These are phyloP conservation scores for Diplodia seriata DNA, from an alignment of 2,329 filamentous ascomycete genomes.

Conservation along the genomic window DNA sequence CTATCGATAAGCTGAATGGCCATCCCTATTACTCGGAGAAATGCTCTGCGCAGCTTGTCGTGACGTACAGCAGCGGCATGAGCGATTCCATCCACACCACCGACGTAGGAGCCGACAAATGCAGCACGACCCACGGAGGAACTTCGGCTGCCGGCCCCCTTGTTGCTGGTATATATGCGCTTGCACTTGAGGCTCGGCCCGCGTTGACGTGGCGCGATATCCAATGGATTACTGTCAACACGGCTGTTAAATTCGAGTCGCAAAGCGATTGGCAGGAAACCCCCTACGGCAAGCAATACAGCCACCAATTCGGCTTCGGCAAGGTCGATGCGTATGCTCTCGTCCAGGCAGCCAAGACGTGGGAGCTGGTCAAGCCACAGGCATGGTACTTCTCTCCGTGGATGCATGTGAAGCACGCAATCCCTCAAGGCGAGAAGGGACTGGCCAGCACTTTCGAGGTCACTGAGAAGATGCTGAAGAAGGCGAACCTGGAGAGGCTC, in stretches of 20 bases:
- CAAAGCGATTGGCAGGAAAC: conserved; percentile 85
- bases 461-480: conserved; percentile 77
- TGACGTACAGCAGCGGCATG: conserved; percentile 93
- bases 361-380: conserved; percentile 90
- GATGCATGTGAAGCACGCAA: conserved; percentile 84
- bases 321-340: conserved; percentile 89
- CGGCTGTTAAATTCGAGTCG: conserved; percentile 79
- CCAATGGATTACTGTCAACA: conserved; percentile 87
- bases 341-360: conserved; percentile 84
- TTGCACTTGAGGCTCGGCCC: conserved; percentile 83
- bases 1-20: conserved; percentile 83
- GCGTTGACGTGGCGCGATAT: conserved; percentile 93
- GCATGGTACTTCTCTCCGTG: conserved; percentile 94
- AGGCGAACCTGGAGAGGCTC: conserved; percentile 82
- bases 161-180: conserved; percentile 88
- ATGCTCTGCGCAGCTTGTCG: conserved; percentile 92
- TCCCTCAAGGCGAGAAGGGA: conserved; percentile 85
- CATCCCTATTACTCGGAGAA: conserved; percentile 97
- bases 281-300: conserved; percentile 82
- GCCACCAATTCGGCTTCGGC: conserved; percentile 93
- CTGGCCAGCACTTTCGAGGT: conserved; percentile 82
- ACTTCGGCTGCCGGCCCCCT: conserved; percentile 95
- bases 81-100: conserved; percentile 94
- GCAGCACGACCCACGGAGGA: conserved; percentile 84
- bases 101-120: conserved; percentile 83